Base-by-base conservation (phyloP, 2,329 filamentous ascomycete species). In the Arthroderma sp. region DNA sequence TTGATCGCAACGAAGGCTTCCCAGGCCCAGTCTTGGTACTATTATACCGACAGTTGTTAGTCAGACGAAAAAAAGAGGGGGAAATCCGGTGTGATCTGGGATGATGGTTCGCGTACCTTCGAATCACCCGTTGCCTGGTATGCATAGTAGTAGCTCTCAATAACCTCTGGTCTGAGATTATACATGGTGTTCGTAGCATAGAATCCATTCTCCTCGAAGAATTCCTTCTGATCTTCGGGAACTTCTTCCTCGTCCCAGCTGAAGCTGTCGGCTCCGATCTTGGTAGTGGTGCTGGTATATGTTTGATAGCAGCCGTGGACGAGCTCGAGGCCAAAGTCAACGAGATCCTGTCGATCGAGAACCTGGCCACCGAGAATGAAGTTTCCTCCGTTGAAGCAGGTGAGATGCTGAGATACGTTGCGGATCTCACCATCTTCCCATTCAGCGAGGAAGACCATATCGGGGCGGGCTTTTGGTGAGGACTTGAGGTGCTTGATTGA, bases 101-200 rank as follows among this genome's bases (percentile, higher is more conserved):
- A 22, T 22, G 15, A 22, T n/a, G 1, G 3, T 36, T 6, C 28
- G 49, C 54, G 46, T 49, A 66, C 64, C 40, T 78, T 82, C 30
- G 66, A 53, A 48, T 89, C 74, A 3, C 82, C 80, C 0, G 86
- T 94, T 0, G 82, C 75, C 42, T 86, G 78, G 68, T 84, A 93
- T 1, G 86, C 84, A 62, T 94, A 91, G 71, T 93, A 94, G 61
- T 81, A 81, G 53, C 78, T 83, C 66, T 94, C 86, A 31, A 93
- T 73, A 3, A 87, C 84, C 64, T 93, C 86, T 0, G 86, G 82
- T 0, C 86, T 75, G 29, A 93, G 73, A 6, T 81, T 66, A 60
- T 93, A 94, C 5, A 62, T 56, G 0, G 66, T 56, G 37, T 68
- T 66, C 0, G 64, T 71, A 57, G 86, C 80, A 65, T 79, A 93